Evolutionary conservation across 768 basidiomycete species (phyloP).

Genomic region (Rhizopogon vinicolor): DNA sequence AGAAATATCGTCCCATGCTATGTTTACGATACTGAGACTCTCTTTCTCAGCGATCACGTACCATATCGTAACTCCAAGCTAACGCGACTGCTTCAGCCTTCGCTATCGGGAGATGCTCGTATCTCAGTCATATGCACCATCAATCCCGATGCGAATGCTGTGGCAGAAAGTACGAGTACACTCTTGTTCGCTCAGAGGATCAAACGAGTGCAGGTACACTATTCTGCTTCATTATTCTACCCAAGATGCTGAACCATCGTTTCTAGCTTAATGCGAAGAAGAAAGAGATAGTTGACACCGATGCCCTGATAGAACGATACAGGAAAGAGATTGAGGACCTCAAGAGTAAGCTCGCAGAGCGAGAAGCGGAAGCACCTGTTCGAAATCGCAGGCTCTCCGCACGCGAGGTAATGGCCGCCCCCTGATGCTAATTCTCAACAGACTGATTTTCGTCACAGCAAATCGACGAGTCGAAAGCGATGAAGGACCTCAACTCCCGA

Average conservation of each 20-base stretch:
- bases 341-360: conserved; percentile 63
- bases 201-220: conserved; percentile 65
- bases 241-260: not conserved
- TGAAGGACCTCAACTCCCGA: conserved; percentile 74
- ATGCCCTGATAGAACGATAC: conserved; percentile 91
- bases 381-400: conserved; percentile 40
- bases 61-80: conserved; percentile 96
- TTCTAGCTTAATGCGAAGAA: conserved; percentile 68
- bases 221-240: conserved; percentile 21
- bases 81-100: conserved; percentile 91
- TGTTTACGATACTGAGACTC: conserved; percentile 2
- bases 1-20: conserved; percentile 5
- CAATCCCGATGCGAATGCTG: conserved; percentile 76
- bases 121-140: conserved; percentile 97
- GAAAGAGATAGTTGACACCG: conserved; percentile 91
- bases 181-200: conserved; percentile 88
- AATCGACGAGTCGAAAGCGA: conserved; percentile 81
- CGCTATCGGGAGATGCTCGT: conserved; percentile 89
- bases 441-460: conserved; percentile 39
- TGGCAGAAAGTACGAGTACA: conserved; percentile 84
- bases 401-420: conserved; percentile 31
- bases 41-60: conserved; percentile 65
- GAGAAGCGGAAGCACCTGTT: conserved; percentile 57
- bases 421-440: not conserved
- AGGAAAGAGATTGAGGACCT: conserved; percentile 93